phyloP scores from a whole-genome alignment of 768 basidiomycete genomes.

The Termitomyces sp. region DNA sequence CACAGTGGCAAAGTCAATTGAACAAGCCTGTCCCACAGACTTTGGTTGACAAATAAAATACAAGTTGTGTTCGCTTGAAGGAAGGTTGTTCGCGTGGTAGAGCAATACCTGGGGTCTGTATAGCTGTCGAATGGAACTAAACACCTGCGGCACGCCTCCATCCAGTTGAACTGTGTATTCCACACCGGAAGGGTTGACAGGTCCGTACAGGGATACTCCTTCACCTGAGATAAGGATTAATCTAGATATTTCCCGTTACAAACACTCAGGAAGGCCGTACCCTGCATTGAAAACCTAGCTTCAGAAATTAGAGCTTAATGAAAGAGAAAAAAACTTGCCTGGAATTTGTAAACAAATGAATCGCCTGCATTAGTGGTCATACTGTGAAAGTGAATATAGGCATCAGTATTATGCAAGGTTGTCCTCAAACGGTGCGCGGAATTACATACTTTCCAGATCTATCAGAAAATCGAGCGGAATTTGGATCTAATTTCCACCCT shows the following conservation, averaged over 20 bases:
- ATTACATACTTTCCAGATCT: constrained; percentile 33
- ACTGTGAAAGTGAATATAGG: constrained; percentile 13
- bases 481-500: constrained; percentile 28
- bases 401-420: not conserved
- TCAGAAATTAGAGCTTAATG: not conserved
- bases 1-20: constrained; percentile 11
- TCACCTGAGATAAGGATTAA: constrained; percentile 23
- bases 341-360: constrained; percentile 29
- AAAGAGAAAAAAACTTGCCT: constrained; percentile 19
- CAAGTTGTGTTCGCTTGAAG: constrained; percentile 4
- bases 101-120: constrained; percentile 21
- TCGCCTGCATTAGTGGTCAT: constrained; percentile 26
- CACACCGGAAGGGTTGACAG: constrained; percentile 28
- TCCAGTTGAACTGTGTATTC: constrained; percentile 31
- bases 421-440: not conserved
- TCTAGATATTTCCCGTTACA: not conserved
- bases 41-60: constrained; percentile 6
- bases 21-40: constrained; percentile 3
- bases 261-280: not conserved
- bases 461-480: constrained; percentile 31
- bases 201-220: constrained; percentile 39
- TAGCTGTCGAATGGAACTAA: constrained; percentile 17
- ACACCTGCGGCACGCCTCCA: constrained; percentile 15
- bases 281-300: not conserved
- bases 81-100: constrained; percentile 11